phyloP scores from a whole-genome alignment of 352 stramenopile genomes.

The Phytophthora fragariae region DNA sequence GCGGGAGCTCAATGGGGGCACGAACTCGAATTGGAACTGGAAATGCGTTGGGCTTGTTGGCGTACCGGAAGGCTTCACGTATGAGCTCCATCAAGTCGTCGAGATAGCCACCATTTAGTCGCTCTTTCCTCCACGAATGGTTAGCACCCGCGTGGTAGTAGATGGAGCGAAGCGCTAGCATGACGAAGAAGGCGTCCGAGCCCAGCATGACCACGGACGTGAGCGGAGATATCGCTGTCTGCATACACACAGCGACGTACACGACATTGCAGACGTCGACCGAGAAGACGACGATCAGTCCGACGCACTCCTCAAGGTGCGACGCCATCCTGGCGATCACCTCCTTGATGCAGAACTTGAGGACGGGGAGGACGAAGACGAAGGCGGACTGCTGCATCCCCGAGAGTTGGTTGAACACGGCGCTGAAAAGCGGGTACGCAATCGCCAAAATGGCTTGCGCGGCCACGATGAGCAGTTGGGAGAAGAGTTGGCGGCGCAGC shows the following conservation, averaged over 20 bases:
- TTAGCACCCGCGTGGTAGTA: background rate
- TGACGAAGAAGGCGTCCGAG: conserved; percentile 28
- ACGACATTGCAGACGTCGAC: conserved; percentile 48
- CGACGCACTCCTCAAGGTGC: conserved; percentile 36
- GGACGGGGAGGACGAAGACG: conserved; percentile 22
- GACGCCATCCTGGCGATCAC: conserved; percentile 8
- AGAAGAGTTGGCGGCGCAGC: conserved; percentile 12
- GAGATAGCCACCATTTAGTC: background rate
- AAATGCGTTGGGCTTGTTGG: background rate
- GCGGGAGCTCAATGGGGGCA: conserved; percentile 15
- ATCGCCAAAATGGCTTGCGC: conserved; percentile 22
- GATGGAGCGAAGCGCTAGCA: background rate
- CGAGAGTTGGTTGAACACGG: conserved; percentile 30
- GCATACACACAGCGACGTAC: conserved; percentile 38
- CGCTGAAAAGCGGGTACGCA: conserved; percentile 30
- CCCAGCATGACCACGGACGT: conserved; percentile 26
- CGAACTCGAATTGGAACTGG: conserved; percentile 25
- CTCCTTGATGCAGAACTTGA: conserved; percentile 38
- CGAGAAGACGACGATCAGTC: conserved; percentile 33
- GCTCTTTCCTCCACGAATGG: background rate
- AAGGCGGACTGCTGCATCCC: conserved; percentile 20
- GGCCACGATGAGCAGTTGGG: conserved; percentile 7
- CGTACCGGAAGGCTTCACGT: conserved; percentile 14
- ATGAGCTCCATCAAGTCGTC: conserved; percentile 4
- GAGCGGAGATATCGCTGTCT: conserved; percentile 27